A percentile compares a stretch with the other conserved stretches of the same genome.
These are phyloP conservation scores for Crithidia expoeki DNA, from an alignment of 208 protist genomes.

Conservation along the genomic window DNA sequence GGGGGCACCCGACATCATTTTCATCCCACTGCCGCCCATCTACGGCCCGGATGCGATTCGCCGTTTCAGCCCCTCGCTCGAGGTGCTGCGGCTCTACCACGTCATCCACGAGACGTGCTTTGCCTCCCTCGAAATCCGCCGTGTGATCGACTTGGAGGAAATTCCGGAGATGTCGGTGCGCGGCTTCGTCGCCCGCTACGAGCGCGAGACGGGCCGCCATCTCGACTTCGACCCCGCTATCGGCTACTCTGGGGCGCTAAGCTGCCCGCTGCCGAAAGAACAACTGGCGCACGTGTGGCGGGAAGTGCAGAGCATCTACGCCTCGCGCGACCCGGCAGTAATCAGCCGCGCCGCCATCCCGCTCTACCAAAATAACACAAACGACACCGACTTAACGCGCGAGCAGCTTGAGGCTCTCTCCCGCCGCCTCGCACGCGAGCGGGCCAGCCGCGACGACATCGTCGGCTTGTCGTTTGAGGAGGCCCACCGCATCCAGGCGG, in stretches of 20 bases:
- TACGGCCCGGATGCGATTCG: conserved; percentile 44
- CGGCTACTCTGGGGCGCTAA: conserved; percentile 43
- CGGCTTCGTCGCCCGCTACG: conserved; percentile 37
- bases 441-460: conserved; percentile 47
- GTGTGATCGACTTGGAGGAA: conserved; percentile 45
- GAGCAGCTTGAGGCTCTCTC: conserved; percentile 38
- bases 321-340: conserved; percentile 30
- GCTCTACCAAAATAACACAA: conserved; percentile 44
- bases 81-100: conserved; percentile 38
- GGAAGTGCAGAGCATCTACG: conserved; percentile 45
- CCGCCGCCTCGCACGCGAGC: conserved; percentile 40
- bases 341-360: conserved; percentile 48
- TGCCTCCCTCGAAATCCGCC: conserved; percentile 51
- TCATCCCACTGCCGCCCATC: conserved; percentile 61
- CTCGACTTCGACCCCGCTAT: conserved; percentile 42
- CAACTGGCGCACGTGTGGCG: conserved; percentile 64
- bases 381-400: conserved; percentile 32
- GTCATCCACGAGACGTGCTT: conserved; percentile 65
- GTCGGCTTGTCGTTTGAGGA: conserved; percentile 51
- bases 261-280: conserved; percentile 66
- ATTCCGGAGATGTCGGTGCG: conserved; percentile 29
- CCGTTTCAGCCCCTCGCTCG: conserved; percentile 44
- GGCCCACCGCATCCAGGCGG: conserved; percentile 30
- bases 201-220: conserved; percentile 30
- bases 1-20: conserved; percentile 59